These are phyloP conservation scores for Tricholoma furcatifolium DNA, from an alignment of 768 basidiomycete genomes.

Conservation along the genomic window DNA sequence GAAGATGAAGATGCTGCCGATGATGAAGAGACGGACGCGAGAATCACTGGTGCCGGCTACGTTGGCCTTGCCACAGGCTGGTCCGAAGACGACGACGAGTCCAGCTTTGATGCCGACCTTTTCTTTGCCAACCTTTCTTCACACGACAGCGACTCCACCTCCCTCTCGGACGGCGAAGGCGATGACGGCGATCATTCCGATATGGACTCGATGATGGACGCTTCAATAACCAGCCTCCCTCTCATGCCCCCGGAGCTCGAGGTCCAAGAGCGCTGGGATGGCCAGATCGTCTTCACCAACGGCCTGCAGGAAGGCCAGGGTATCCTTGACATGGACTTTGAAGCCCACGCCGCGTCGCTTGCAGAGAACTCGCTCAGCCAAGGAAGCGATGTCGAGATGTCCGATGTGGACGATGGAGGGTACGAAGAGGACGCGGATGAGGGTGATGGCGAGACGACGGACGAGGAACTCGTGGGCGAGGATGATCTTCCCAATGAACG, in stretches of 20 bases:
- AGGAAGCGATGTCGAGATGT: slow-evolving; percentile 53
- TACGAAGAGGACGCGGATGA: slow-evolving; percentile 49
- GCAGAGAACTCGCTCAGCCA: slow-evolving; percentile 46
- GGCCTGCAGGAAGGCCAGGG: slow-evolving; percentile 54
- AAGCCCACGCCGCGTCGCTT: slow-evolving; percentile 55
- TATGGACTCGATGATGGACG: slow-evolving; percentile 32
- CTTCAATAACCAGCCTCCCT: slow-evolving; percentile 26
- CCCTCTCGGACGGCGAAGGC: slow-evolving; percentile 27
- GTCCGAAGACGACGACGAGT: slow-evolving; percentile 74
- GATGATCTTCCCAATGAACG: slow-evolving; percentile 72
- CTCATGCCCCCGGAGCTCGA: slow-evolving; percentile 52
- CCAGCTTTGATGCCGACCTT: slow-evolving; percentile 77
- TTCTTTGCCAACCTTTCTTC: slow-evolving; percentile 79
- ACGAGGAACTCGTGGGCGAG: slow-evolving; percentile 80
- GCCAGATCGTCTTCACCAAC: slow-evolving; percentile 72
- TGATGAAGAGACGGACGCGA: slow-evolving; percentile 47
- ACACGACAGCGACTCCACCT: slow-evolving; percentile 33
- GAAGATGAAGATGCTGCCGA: slow-evolving; percentile 41
- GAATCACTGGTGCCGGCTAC: slow-evolving; percentile 38
- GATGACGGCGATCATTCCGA: slow-evolving; percentile 49
- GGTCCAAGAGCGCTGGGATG: slow-evolving; percentile 72
- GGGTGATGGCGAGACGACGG: slow-evolving; percentile 75
- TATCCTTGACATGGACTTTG: slow-evolving; percentile 71
- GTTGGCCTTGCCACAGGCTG: slow-evolving; percentile 72
- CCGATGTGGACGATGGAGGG: slow-evolving; percentile 41